Conservation (phyloP, 2,329 filamentous ascomycete genomes). For the Achaetomium macrosporum region DNA sequence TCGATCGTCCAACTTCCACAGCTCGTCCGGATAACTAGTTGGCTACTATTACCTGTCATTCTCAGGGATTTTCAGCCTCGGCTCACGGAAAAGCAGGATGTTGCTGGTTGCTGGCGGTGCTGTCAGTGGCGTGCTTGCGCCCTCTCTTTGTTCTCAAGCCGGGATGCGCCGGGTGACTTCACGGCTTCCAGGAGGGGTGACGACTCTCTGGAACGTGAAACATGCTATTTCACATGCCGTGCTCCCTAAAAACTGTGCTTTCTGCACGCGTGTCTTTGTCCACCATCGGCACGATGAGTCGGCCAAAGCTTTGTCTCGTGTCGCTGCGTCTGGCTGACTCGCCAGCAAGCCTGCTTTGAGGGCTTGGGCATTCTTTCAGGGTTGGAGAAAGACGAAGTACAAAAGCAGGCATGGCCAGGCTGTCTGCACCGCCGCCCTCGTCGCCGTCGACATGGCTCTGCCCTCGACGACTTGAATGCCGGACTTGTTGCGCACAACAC, state of each 20-base stretch:
- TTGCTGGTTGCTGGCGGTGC: slow-evolving; percentile 5
- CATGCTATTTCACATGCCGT: slow-evolving; percentile 5
- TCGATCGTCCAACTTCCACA: not conserved
- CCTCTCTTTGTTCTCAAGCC: slow-evolving; percentile 10
- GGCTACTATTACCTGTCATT: not conserved
- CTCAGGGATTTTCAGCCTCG: not conserved
- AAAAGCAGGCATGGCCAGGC: slow-evolving; percentile 13
- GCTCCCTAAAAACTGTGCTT: not conserved
- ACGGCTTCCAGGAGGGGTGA: slow-evolving; percentile 3
- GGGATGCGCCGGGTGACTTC: not conserved
- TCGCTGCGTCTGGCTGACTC: slow-evolving; percentile 20
- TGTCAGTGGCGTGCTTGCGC: slow-evolving; percentile 12
- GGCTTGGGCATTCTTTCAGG: slow-evolving; percentile 15
- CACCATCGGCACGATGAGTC: slow-evolving; percentile 1
- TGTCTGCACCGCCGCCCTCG: slow-evolving; percentile 1
- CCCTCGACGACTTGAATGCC: not conserved
- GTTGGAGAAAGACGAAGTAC: slow-evolving; percentile 11
- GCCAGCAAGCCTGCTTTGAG: slow-evolving; percentile 19
- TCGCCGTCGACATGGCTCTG: slow-evolving; percentile 2
- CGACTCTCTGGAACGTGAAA: slow-evolving; percentile 3
- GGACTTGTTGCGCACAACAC: not conserved
- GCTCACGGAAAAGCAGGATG: not conserved
- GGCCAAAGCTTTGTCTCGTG: slow-evolving; percentile 23
- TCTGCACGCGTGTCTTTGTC: slow-evolving; percentile 7
- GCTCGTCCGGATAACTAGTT: not conserved